phyloP scores from a whole-genome alignment of 768 basidiomycete species.

The Termitomyces bulborhizus region DNA sequence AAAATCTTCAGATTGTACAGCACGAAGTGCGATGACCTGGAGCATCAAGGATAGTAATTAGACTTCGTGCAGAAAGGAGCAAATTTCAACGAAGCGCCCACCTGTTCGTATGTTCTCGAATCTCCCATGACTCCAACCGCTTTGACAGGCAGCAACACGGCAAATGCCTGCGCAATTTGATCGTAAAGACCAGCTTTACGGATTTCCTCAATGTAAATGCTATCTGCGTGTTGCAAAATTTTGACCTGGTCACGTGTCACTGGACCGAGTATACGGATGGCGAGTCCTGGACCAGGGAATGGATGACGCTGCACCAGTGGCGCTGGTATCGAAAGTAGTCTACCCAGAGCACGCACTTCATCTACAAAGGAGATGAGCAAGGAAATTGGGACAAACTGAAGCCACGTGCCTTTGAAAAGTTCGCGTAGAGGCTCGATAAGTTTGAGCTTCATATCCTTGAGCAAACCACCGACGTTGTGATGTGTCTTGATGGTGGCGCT shows the following conservation, averaged over 20 bases:
- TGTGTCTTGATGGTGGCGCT: conserved; percentile 99
- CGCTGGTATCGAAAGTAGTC: conserved; percentile 85
- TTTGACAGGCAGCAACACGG: conserved; percentile 88
- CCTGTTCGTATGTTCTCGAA: conserved; percentile 92
- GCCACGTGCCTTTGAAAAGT: conserved; percentile 85
- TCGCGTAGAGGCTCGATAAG: conserved; percentile 96
- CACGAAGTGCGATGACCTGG: conserved; percentile 88
- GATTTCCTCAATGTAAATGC: conserved; percentile 97
- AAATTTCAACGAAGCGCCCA: conserved; percentile 18
- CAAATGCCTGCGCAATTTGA: conserved; percentile 94
- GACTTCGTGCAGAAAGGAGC: not conserved
- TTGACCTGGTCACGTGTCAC: conserved; percentile 91
- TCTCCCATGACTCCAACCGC: conserved; percentile 99
- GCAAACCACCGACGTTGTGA: conserved; percentile 95
- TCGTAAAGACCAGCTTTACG: conserved; percentile 88
- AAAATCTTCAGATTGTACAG: conserved; percentile 97
- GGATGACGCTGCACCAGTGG: conserved; percentile 95
- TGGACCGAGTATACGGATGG: conserved; percentile 95
- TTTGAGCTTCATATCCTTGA: conserved; percentile 98
- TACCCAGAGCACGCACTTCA: conserved; percentile 91
- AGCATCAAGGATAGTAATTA: conserved; percentile 5
- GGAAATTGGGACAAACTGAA: not conserved
- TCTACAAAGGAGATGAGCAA: conserved; percentile 40
- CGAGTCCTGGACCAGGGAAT: conserved; percentile 97
- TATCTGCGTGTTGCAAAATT: conserved; percentile 87